Base-by-base conservation (phyloP, 73 alveolate species). In the Paramecium sonneborni region DNA sequence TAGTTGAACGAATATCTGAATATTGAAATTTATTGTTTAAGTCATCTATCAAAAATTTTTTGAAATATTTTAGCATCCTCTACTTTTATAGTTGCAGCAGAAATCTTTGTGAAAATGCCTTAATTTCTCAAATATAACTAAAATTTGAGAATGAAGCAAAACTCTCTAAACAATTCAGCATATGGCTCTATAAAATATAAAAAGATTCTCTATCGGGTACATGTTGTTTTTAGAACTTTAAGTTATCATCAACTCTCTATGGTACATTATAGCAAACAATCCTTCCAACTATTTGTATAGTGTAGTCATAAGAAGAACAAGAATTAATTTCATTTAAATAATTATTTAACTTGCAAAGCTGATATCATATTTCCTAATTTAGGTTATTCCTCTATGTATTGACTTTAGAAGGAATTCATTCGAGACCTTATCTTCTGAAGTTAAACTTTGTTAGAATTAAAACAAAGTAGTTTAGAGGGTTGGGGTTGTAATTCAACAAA, bases 221-320 rank as follows among this genome's bases (percentile, higher is more conserved):
- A 15, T 34, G 21, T 18, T 43, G 20, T 70, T 91, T 68, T 15
- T 88, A 88, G 0, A 55, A 32, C 39, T 38, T 82, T 14, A 62
- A 38, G 56, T 48, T 24, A 38, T 30, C 91, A 44, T 88, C 69
- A 14, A 23, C 12, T 0, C 52, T 82, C 95, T 93, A 91, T 6
- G 95, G 95, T 6, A 91, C 93, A 84, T 84, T 37, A 23, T 82
- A 91, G 39, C 91, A 46, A 12, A 91, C 95, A 28, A 91, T 82
- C 39, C 84, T 91, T 2, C 95, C 95, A 48, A 72, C 8, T 0
- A 18, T 3, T 68, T 74, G 86, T 84, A 18, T 35, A 24, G 26
- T 41, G 79, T 69, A 23, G 84, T 62, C 84, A 62, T 32, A 3
- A 62, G 24, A 62, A 62, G 39, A 62, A 20, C 44, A 32, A 62